phyloP scores from a whole-genome alignment of 2,329 filamentous ascomycete genomes.

The Phoma herbarum region DNA sequence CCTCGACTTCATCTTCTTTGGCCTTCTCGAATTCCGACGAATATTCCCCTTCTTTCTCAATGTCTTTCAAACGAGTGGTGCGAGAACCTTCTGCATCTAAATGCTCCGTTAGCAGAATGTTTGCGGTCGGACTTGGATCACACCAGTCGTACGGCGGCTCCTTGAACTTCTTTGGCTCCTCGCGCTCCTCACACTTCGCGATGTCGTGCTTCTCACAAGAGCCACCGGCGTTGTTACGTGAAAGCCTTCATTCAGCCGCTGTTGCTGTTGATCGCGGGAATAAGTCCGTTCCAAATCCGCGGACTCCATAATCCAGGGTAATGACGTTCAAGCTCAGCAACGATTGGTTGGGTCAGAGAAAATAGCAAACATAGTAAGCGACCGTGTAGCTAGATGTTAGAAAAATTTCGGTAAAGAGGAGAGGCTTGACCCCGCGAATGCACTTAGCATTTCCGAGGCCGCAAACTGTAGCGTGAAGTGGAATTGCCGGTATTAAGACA shows the following conservation, averaged over 20 bases:
- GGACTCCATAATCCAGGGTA: constrained; percentile 31
- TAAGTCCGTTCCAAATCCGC: constrained; percentile 46
- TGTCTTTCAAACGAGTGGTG: constrained; percentile 25
- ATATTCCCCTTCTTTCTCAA: constrained; percentile 37
- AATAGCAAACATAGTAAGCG: constrained; percentile 11
- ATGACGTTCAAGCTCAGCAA: constrained; percentile 23
- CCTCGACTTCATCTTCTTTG: constrained; percentile 41
- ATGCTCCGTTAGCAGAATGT: constrained; percentile 16
- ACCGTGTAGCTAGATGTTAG: background rate
- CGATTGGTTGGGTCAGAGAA: constrained; percentile 1
- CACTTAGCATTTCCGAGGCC: constrained; percentile 24
- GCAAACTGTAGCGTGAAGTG: constrained; percentile 12
- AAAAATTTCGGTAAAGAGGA: background rate
- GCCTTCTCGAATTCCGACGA: constrained; percentile 31
- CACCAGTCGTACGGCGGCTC: constrained; percentile 22
- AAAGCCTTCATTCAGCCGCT: constrained; percentile 37
- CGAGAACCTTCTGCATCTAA: constrained; percentile 30
- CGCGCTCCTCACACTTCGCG: constrained; percentile 26
- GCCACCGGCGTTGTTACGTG: constrained; percentile 39
- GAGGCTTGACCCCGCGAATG: constrained; percentile 21
- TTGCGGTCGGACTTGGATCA: background rate
- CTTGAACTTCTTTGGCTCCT: constrained; percentile 24
- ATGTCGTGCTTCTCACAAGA: constrained; percentile 40
- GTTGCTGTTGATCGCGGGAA: constrained; percentile 47
- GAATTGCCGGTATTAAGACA: constrained; percentile 25